Base-by-base conservation (phyloP, 805 yeast species). In the Metschnikowia amazonensis region DNA sequence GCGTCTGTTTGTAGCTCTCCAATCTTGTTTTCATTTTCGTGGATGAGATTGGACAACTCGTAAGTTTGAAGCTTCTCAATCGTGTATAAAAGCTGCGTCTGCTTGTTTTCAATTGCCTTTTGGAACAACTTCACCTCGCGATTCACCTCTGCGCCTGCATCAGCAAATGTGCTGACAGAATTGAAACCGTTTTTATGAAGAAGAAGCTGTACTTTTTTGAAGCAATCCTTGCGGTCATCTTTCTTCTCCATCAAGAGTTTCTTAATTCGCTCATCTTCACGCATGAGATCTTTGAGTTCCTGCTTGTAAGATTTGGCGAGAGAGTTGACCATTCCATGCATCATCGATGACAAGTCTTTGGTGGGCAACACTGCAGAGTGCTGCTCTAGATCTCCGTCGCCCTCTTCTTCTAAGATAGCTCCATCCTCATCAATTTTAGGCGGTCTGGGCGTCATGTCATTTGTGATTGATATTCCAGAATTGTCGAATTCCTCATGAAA, bases 261-360 rank as follows among this genome's bases (percentile, higher is more conserved):
- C 17, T 52, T 50, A 24, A 64, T 46, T 2, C 53, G 51, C 42
- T 47, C 48, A 33, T 48, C 45, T 39, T 67, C 65, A 7, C 44
- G 43, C 23, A 55, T 58, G 17, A 67, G 49, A 4, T 80, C 74
- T 32, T 49, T 74, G 75, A 53, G 80, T 35, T 78, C 65, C 16
- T 68, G 60, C 41, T 80, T 82, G 59, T 82, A 87, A n/a, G 76
- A 67, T 16, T 72, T 76, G 18, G 76, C 51, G 42, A 82, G 65
- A n/a, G 79, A 74, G 43, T 69, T 67, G 1, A 81, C 72, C 61
- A 80, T 64, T 5, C 66, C 65, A 27, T 51, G 50, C 16, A 70
- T 49, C 69, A 71, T 70, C 1, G 62, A 47, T 18, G 67, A 55
- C 34, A 70, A 57, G 49, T 71, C 76, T 18, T 51, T 44, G 55